Percentiles rank a stretch among this genome's conserved stretches.
These are phyloP conservation scores for Amaranthus cruentus DNA, from an alignment of 148 eudicot species.

Conservation along the genomic window DNA sequence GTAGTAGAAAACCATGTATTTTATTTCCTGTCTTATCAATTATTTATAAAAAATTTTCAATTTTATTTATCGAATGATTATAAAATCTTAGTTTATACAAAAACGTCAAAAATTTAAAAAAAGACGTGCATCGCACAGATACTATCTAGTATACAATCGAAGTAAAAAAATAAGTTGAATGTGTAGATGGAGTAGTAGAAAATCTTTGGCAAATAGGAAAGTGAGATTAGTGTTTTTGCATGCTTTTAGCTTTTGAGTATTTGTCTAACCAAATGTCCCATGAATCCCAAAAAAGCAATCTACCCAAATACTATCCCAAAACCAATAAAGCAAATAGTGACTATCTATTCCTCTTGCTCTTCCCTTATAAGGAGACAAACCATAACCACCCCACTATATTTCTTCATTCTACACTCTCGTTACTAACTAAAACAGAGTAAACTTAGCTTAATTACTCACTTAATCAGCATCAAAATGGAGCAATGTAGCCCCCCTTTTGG, in stretches of 20 bases:
- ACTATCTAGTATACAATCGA: no score
- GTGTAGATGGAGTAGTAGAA: not conserved
- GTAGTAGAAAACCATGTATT: no score
- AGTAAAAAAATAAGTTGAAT: no score
- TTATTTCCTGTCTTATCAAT: no score
- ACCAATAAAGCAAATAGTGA: constrained; percentile 25
- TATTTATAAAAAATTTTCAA: no score
- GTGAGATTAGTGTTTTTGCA: constrained; percentile 23
- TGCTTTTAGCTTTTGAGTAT: constrained; percentile 33
- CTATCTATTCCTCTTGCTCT: not conserved
- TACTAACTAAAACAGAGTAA: not conserved
- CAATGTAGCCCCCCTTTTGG: constrained; percentile 45
- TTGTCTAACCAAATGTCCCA: constrained; percentile 37
- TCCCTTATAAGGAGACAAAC: constrained; percentile 26
- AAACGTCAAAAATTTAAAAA: no score
- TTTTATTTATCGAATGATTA: no score
- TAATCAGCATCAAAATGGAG: constrained; percentile 29
- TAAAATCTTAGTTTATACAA: no score
- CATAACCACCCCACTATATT: constrained; percentile 8
- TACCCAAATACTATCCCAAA: constrained; percentile 23
- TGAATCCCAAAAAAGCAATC: constrained; percentile 41
- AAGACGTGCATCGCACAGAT: no score
- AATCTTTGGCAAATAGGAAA: constrained; percentile 22
- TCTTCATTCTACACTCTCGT: constrained; percentile 16
- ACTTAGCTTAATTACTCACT: not conserved